Evolutionary conservation across 805 yeast genomes (phyloP), one percentile per base, ranked within the genome.

Genomic region (Metschnikowia colocasiae): DNA sequence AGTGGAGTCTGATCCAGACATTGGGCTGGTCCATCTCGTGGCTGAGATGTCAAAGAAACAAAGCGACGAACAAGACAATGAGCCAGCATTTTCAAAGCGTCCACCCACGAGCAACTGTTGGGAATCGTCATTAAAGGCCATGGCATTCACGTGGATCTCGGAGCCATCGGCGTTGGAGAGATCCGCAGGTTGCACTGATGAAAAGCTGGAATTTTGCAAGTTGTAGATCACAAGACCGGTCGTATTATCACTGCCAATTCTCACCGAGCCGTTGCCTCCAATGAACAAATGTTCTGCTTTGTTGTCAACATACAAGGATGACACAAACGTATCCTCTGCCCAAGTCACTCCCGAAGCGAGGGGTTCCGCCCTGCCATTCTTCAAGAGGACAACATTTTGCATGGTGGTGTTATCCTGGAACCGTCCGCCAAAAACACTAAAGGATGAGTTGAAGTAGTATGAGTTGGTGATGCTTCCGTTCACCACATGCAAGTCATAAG

Each of bases 31-130:
- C 87, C 95, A 84, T 18, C 82, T 67, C 0, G 78, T 67, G 27
- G 73, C 69, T 3, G 64, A 59, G 50, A 81, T 62, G 56, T 83
- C 83, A 60, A 79, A 87, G 30, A 83, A 65, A 61, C 97, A 90
- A 31, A 91, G 63, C 1, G 80, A 75, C 2, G 71, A 62, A 64
- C 96, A 90, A 22, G 67, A 63, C 27, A 76, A 65, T 4, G 79
- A 67, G 0, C 85, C 83, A 1, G 86, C 82, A 18, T 71, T 61
- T 18, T 73, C 75, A 60, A 87, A 89, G 36, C 76, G 71, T 20
- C 97, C 97, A 33, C 86, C 96, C 10, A 87, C 87, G 26, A 83
- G 70, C 23, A 89, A 64, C 43, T 59, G 55, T n/a, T 59, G 53
- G 5, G 55, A 59, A 22, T 59, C 56, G 37, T 68, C 73, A 48